Base-by-base conservation (phyloP, 768 basidiomycete species). In the Ramaria sp. region DNA sequence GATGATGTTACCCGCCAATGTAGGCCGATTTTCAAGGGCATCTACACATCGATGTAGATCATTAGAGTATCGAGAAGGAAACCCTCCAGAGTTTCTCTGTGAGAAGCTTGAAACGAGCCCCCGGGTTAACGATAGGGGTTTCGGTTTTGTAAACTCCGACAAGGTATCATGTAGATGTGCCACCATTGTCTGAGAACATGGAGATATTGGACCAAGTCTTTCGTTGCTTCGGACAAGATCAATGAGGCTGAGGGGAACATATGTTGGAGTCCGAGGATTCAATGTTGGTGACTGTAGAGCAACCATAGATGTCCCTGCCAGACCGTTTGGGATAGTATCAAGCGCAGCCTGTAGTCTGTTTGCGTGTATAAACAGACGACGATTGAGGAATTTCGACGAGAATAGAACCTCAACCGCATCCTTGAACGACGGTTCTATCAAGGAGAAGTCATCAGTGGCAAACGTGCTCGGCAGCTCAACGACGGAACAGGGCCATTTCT, bases 401-500 rank as follows among this genome's bases (percentile, higher is more conserved):
- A 49, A 49, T 33, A 49, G 17, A 13, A 3, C 4, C 15, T n/a
- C 1, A 11, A 34, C 24, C 7, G 1, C 17, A 9, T 49, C 22
- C 22, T 49, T 13, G n/a, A 20, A 13, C 20, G 7, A 7, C 11
- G 24, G 3, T 1, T 49, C 17, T 33, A 49, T 27, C 27, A 49
- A 30, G 12, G 47, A 27, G 22, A 11, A 49, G 12, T 4, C 10
- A n/a, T 17, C 10, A 20, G 22, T 17, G 15, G 48, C n/a, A 37
- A 37, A 13, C 10, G 34, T 37, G 48, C 5, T 30, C 53, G 19
- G 63, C 41, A 37, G 24, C 31, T 1, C 49, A 33, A 57, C 54
- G 11, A 45, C 60, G 45, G 63, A 57, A 27, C 57, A 61, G 19
- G 66, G 66, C 66, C 67, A 67, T 42, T 54, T 46, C 3, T 27